Conservation (phyloP, 2,329 filamentous ascomycete species). For the Canariomyces notabilis region DNA sequence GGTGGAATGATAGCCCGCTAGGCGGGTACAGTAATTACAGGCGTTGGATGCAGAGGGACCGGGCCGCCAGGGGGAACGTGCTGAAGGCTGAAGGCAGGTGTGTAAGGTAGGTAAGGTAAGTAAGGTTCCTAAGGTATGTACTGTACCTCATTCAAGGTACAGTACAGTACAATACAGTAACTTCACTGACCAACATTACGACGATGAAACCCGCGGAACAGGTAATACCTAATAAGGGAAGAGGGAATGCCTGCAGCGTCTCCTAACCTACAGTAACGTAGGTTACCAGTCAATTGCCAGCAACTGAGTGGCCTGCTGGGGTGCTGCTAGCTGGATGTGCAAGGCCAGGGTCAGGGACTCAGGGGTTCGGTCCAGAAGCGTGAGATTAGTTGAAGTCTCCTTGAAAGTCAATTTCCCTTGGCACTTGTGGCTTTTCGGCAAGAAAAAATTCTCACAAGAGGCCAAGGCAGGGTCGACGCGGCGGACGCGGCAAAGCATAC, state of each 20-base stretch:
- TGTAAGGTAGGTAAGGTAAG: no score
- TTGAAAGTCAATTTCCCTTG: constrained; percentile 1
- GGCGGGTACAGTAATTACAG: constrained; percentile 16
- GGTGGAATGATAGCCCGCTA: constrained; percentile 17
- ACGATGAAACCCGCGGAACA: constrained; percentile 20
- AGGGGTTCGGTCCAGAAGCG: neutral
- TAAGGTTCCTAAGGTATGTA: no score
- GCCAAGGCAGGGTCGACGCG: constrained; percentile 6
- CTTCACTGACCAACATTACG: no score
- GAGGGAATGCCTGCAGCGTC: no score
- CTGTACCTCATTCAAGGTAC: no score
- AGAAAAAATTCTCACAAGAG: constrained; percentile 17
- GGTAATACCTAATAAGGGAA: constrained; percentile 1
- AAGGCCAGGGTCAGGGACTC: constrained; percentile 17
- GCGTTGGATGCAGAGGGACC: constrained; percentile 12
- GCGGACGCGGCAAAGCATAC: neutral
- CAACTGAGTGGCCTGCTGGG: constrained; percentile 13
- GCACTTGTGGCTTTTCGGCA: constrained; percentile 21
- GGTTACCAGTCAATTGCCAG: constrained; percentile 15
- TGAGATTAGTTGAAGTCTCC: neutral
- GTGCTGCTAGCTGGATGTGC: constrained; percentile 12
- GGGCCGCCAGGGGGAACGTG: constrained; percentile 16
- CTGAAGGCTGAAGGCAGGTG: constrained; percentile 17
- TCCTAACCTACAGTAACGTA: no score
- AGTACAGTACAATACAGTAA: no score